Percentiles rank a stretch among this genome's conserved stretches.
Conservation (phyloP, 495 filamentous ascomycete genomes). For the Podospora australis region DNA sequence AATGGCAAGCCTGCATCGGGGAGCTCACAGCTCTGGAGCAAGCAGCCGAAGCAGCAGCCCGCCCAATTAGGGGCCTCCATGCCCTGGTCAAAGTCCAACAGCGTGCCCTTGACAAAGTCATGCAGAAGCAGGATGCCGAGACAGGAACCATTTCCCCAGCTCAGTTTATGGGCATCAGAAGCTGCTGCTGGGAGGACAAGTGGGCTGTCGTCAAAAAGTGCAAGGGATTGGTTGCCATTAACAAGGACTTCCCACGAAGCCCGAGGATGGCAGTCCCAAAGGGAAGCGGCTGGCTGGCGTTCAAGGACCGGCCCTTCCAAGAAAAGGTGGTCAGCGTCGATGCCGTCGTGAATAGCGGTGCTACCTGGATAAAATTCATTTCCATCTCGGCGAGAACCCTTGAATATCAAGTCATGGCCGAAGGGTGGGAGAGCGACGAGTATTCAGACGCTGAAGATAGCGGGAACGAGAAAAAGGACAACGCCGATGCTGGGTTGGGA, state of each 20-base stretch:
- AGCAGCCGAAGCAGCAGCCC: conserved; percentile 6
- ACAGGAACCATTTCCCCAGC: conserved; percentile 13
- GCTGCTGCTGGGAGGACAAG: conserved; percentile 26
- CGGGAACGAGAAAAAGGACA: not conserved
- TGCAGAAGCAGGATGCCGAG: conserved; percentile 12
- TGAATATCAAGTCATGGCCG: conserved; percentile 25
- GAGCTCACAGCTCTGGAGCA: conserved; percentile 21
- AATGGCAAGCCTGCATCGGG: conserved; percentile 22
- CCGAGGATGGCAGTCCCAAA: conserved; percentile 15
- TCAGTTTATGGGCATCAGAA: conserved; percentile 23
- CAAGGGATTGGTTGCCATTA: conserved; percentile 23
- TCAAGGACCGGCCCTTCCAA: conserved; percentile 22
- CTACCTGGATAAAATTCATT: conserved; percentile 30
- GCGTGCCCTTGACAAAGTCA: conserved; percentile 21
- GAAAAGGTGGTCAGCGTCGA: conserved; percentile 22
- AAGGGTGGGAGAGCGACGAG: conserved; percentile 25
- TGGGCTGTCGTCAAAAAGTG: conserved; percentile 28
- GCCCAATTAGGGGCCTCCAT: conserved; percentile 18
- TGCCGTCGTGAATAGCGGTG: conserved; percentile 27
- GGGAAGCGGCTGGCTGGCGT: conserved; percentile 19
- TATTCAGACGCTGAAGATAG: conserved; percentile 14
- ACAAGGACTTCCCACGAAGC: conserved; percentile 27
- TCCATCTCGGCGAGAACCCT: conserved; percentile 22
- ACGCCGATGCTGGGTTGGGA: conserved; percentile 10
- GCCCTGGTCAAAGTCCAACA: conserved; percentile 25